Percentiles rank a stretch among this genome's conserved stretches.
phyloP scores from a whole-genome alignment of 495 filamentous ascomycete genomes.

The Aspergillus sparsus region DNA sequence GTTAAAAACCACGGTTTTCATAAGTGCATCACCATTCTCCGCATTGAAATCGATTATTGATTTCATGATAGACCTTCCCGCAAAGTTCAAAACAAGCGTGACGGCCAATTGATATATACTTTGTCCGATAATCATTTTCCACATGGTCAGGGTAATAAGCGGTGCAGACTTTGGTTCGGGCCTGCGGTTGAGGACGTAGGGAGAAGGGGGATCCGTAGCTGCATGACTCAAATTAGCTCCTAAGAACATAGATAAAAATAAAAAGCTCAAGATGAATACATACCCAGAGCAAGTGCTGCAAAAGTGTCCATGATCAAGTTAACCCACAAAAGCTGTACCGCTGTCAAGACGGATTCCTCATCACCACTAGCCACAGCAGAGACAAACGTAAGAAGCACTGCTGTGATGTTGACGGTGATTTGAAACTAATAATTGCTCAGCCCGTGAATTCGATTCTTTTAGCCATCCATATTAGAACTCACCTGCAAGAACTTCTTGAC shows the following conservation, averaged over 20 bases:
- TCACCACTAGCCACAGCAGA: conserved; percentile 67
- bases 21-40: conserved; percentile 20
- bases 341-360: conserved; percentile 74
- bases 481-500: conserved; percentile 89
- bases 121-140: conserved; percentile 93
- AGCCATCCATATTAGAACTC: not conserved
- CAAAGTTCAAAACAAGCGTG: conserved; percentile 76
- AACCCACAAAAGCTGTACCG: conserved; percentile 88
- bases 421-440: conserved; percentile 62
- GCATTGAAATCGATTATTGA: conserved; percentile 60
- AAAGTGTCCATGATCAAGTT: conserved; percentile 97
- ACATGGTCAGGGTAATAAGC: conserved; percentile 79
- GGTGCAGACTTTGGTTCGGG: conserved; percentile 77
- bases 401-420: conserved; percentile 89
- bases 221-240: not conserved
- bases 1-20: conserved; percentile 81
- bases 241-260: not conserved
- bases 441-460: not conserved
- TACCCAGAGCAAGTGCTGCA: conserved; percentile 76
- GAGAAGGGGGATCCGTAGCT: conserved; percentile 78
- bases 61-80: conserved; percentile 59
- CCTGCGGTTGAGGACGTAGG: conserved; percentile 67
- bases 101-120: conserved; percentile 81
- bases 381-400: conserved; percentile 80
- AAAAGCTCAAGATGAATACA: conserved; percentile 9